Base-by-base conservation (phyloP, 306 rosid species). In the Cyamopsis tetragonoloba region DNA sequence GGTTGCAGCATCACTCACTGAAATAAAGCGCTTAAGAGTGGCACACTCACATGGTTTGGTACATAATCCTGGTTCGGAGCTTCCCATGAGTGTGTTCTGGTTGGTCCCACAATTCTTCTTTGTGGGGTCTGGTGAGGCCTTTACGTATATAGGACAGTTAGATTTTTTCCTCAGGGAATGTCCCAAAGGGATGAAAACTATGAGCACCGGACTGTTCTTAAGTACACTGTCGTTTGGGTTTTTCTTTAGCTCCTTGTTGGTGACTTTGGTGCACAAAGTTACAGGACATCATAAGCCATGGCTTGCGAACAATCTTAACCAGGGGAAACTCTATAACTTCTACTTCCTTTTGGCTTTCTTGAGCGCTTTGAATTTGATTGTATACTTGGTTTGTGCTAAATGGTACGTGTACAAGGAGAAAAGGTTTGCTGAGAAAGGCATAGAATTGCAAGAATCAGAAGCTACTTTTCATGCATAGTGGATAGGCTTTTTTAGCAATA, bases 41-140 rank as follows among this genome's bases (percentile, higher is more conserved):
- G 92, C 85, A 0, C 62, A 39, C 2, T 28, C 74, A 0, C 72
- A 79, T 8, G 83, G 74, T 1, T 32, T 82, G 23, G 20, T 65
- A 2, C 19, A 70, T 1, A 5, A 68, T 2, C 84, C 82, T 5
- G n/a, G 12, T 22, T 80, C 83, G 0, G 70, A 7, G 75, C 62
- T 86, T 15, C 92, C 88, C 1, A 10, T 82, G 63, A 89, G 87
- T 4, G 96, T 87, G 54, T 89, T 92, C 67, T 78, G 93, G 93
- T 10, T 92, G 62, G 73, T 83, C 10, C 98, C 98, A 0, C 98
- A 92, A 53, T 92, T 92, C 66, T 78, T 92, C 75, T n/a, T 92
- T 5, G 96, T 92, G 20, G 98, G 98, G 26, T 67, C 96, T 0
- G 98, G 96, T 1, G 96, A 92, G 72, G 98, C 96, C 1, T 89